phyloP scores from a whole-genome alignment of 164 flowering plant genomes.

The Akebia trifoliata region DNA sequence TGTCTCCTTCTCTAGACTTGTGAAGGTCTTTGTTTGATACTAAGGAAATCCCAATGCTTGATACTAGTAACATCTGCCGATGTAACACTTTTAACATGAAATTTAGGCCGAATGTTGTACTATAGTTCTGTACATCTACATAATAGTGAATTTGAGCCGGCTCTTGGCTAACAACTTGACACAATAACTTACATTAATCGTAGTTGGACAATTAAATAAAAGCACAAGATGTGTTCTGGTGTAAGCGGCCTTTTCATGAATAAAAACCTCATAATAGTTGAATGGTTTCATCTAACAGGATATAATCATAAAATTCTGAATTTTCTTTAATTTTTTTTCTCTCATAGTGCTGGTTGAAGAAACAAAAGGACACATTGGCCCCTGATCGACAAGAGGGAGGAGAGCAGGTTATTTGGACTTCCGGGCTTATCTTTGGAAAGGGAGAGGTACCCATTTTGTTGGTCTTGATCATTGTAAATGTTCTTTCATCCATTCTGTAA shows the following conservation, averaged over 20 bases:
- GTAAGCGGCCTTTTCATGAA: background rate
- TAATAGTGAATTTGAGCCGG: too few species aligned
- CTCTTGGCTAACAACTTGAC: too few species aligned
- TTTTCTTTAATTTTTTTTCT: background rate
- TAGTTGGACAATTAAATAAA: background rate
- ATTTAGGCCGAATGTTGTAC: too few species aligned
- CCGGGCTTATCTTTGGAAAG: constrained; percentile 80
- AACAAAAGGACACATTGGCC: constrained; percentile 66
- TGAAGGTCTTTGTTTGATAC: too few species aligned
- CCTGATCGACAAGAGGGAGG: constrained; percentile 68
- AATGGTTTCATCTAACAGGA: background rate
- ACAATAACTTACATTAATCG: too few species aligned
- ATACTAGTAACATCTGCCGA: too few species aligned
- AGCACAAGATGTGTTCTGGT: background rate
- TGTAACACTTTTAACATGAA: too few species aligned
- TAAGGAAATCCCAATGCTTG: too few species aligned
- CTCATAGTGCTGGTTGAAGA: constrained; percentile 95
- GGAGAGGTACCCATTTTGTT: constrained; percentile 57
- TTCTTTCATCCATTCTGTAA: constrained; percentile 1
- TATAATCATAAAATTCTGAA: background rate
- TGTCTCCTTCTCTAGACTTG: too few species aligned
- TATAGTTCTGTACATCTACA: too few species aligned
- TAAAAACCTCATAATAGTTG: background rate
- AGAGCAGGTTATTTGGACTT: constrained; percentile 66
- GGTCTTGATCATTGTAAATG: background rate